Percentiles rank a stretch among this genome's conserved stretches.
Conservation (phyloP, 345 rosid species). For the Eucalyptus cloeziana region DNA sequence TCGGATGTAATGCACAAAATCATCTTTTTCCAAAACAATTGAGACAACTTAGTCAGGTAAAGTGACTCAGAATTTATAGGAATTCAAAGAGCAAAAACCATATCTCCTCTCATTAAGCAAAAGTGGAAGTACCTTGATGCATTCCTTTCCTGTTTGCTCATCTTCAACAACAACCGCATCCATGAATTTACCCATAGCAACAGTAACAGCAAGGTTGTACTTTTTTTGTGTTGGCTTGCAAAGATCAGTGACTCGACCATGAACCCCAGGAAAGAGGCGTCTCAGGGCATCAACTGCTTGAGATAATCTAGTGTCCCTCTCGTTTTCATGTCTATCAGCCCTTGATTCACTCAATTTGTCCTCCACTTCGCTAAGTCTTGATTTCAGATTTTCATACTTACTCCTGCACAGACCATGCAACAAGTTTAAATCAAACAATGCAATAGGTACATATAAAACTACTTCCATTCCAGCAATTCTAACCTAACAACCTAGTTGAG, state of each 20-base stretch:
- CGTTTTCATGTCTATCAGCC: conserved; percentile 88
- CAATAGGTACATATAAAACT: background rate
- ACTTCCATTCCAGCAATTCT: background rate
- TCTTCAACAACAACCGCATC: conserved; percentile 97
- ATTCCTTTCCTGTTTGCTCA: conserved; percentile 91
- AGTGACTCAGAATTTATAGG: background rate
- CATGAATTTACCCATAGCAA: conserved; percentile 98
- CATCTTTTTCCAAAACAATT: background rate
- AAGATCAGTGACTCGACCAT: conserved; percentile 95
- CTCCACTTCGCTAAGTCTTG: conserved; percentile 66
- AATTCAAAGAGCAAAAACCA: background rate
- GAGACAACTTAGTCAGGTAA: background rate
- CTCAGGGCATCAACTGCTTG: conserved; percentile 90
- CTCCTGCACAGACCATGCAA: conserved; percentile 23
- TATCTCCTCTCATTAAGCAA: background rate
- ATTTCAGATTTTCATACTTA: conserved; percentile 63
- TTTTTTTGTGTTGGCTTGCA: conserved; percentile 90
- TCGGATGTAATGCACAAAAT: background rate
- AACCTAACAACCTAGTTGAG: background rate
- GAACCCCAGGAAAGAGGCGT: conserved; percentile 91
- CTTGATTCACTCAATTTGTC: conserved; percentile 78
- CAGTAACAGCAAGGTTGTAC: conserved; percentile 95
- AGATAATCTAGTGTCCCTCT: conserved; percentile 82
- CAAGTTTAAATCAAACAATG: background rate
- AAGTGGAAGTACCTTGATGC: conserved; percentile 67